Evolutionary conservation across 352 stramenopile genomes (phyloP), one percentile per base, ranked within the genome.

Genomic region (Globisporangium spinosum): DNA sequence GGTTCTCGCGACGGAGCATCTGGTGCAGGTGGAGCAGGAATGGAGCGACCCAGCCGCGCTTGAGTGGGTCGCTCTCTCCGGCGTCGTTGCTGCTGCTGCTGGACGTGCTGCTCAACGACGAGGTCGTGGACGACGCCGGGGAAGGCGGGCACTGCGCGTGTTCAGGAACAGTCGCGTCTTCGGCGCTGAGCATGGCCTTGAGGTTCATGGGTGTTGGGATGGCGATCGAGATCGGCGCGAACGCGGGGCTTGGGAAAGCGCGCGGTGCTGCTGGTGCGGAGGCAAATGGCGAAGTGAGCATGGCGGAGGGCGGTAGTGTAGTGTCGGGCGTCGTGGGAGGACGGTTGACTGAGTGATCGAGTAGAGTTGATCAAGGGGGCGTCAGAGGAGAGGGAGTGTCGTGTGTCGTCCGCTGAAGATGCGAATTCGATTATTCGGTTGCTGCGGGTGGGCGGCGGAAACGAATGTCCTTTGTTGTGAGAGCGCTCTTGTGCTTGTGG

Each of bases 11-110:
- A 10, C 82, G 81, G 32, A 96, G 77, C 87, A 96, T 94, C 69
- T 93, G 83, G 76, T 91, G 85, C 47, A 96, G 70, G 65, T 94
- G 85, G 22, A 94, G 75, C 45, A 96, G 67, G 72, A 96, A 96
- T 51, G 87, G 87, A n/a, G 87, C 87, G 56, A 95, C 87, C 83
- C 84, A 92, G 25, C 79, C 82, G 38, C 82, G 80, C 72, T 88
- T 90, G 17, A 77, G 66, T 54, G 55, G 27, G 67, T 82, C 61
- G 60, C 47, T 62, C 60, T 67, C 43, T 63, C 59, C 10, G 67
- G 61, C 58, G 68, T 75, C n/a, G 45, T 68, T 72, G 29, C 57
- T 64, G 20, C 62, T 69, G 29, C 71, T 81, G 66, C 35, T 43
- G 35, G 35, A 43, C 2, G 73, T 82, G 58, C 38, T 38, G 22